Evolutionary conservation across 2,329 filamentous ascomycete species (phyloP), one percentile per base, ranked within the genome.

Genomic region (Sclerotiophoma versabilis): DNA sequence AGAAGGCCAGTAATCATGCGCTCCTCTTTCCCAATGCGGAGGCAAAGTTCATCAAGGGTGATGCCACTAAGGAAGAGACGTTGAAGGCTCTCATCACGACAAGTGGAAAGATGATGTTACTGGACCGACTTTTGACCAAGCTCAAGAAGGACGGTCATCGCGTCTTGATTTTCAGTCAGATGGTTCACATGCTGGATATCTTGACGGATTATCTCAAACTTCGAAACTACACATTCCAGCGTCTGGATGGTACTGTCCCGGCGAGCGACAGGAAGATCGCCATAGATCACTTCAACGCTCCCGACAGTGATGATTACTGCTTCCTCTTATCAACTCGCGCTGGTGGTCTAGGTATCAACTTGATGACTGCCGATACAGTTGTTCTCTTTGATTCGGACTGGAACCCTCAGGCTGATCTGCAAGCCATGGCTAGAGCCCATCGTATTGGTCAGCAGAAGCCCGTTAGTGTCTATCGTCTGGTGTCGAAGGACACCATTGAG

Each of bases 31-130:
- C 91, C 2, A 93, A 92, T 59, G 93, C 92, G 2, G 95, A 99
- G 72, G 91, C 96, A 53, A 91, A 90, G 63, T 91, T 98, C 11
- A 77, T 98, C 44, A 88, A 86, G 55, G 92, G 91, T 12, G 92
- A 89, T 67, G 84, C 85, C 47, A 87, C 90, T 17, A 89, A 93
- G 25, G 93, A 98, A 69, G 95, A 98, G 71, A 87, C 92, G 59
- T 85, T 99, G 65, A 95, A 96, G 72, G 91, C 91, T 17, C 84
- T 99, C 57, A 96, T 99, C 69, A 93, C 93, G 4, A 96, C 92
- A 72, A 99, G 95, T 77, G 96, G 96, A 65, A 99, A 99, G 79
- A 97, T 99, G 95, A 98, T 98, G 92, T 83, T 99, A 42, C 85
- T 99, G 7, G 95, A 99, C 67, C 92, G 93, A 72, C 86, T 99